Evolutionary conservation across 768 basidiomycete species (phyloP), one percentile per base, ranked within the genome.

Genomic region (Solioccasus polychromus): DNA sequence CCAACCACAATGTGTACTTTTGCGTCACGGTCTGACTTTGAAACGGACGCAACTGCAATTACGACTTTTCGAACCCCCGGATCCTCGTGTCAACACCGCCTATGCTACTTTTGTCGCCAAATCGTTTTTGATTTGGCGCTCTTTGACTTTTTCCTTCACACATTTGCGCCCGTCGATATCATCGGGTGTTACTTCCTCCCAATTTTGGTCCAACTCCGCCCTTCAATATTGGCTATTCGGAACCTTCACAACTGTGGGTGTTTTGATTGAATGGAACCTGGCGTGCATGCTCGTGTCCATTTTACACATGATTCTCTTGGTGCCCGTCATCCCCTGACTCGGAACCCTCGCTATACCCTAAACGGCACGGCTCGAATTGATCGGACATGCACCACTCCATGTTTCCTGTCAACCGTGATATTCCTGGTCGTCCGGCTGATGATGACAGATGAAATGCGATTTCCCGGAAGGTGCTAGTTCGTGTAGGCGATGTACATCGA

Each of bases 401-500:
- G 35, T 28, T 44, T 9, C 25, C 32, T 43, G 44, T 47, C 50
- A 32, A 17, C 18, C 29, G 30, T 43, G 52, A 50, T 55, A 18
- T 36, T n/a, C 45, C 43, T 43, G 39, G 5, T 45, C 12, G 42
- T 45, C 52, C 53, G 54, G 53, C 34, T 25, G 40, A 49, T 17
- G 30, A 26, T 23, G 23, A 48, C 51, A 90, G 85, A 92, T 92
- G 89, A 90, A 85, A 73, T 92, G 89, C 68, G 83, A 83, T 54
- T 90, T 91, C 61, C 83, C 83, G 30, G 73, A 71, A 52, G 72
- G 79, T 48, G 80, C 85, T 43, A 82, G 79, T 58, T 81, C 84
- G n/a, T 92, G 89, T 68, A 82, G 76, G 59, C 78, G 89, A 38
- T 92, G 89, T 66, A 83, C 78, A 55, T 56, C 75, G 22, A 78